Base-by-base conservation (phyloP, 208 protist species). In the Herpetomonas samuelpessoai region DNA sequence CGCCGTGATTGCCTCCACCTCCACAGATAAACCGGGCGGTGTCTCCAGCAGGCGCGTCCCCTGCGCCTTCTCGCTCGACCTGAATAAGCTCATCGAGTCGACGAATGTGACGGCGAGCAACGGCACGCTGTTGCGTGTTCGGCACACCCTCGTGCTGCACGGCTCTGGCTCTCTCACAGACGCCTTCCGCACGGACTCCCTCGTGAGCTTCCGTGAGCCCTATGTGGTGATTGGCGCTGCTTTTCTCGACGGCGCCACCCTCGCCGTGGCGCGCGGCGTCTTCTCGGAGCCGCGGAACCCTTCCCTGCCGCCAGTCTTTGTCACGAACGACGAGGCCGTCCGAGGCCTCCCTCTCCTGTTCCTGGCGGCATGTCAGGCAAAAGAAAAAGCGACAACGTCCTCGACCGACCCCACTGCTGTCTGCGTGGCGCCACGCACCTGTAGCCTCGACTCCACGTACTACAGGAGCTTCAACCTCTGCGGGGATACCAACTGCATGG, bases 381-480 rank as follows among this genome's bases (percentile, higher is more conserved):
- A n/a, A n/a, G n/a, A n/a, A n/a, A n/a, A n/a, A n/a, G 35, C 21
- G 14, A 3, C 31, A 12, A 22, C 9, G 10, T 3, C 51, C 51
- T 6, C 29, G 12, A 16, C 9, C 51, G 7, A 35, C n/a, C 12
- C 9, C 12, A 41, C 31, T 29, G 44, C 27, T 21, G 45, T 57
- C 9, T 65, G 73, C 41, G 67, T 65, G 31, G 38, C 12, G 45
- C n/a, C 52, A 22, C 39, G 56, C 27, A 57, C 41, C 14, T 86
- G 79, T 50, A 12, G 22, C 12, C 28, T 35, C 18, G 54, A 64
- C 12, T 57, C 83, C 38, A 51, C 41, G 0, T 81, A 69, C 30
- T 83, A 78, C 35, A 44, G 49, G 14, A 75, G 76, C 12, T 29
- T 92, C 2, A 89, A 92, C 21, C 65, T 41, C 7, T 89, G 86